These are phyloP conservation scores for Starmerella floris DNA, from an alignment of 805 yeast species.

Conservation along the genomic window DNA sequence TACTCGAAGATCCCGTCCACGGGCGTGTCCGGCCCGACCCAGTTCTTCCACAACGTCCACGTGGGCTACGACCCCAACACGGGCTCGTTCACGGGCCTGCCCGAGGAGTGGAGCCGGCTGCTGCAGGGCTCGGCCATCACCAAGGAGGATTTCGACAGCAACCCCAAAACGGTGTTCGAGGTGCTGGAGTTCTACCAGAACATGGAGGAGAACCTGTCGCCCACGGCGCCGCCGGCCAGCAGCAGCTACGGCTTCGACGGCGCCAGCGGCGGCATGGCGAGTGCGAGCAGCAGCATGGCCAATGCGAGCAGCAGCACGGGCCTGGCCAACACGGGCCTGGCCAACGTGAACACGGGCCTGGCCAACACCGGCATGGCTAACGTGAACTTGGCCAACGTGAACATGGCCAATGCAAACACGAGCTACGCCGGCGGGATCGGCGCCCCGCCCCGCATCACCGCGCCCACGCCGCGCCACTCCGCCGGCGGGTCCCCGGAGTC, in stretches of 20 bases:
- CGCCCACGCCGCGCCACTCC: constrained; percentile 1
- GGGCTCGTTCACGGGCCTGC: constrained; percentile 84
- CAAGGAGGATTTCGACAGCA: constrained; percentile 71
- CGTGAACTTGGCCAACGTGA: neutral
- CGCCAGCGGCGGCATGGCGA: neutral
- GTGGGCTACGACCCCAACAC: constrained; percentile 77
- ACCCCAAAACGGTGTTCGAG: constrained; percentile 89
- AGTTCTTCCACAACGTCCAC: constrained; percentile 89
- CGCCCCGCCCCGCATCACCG: constrained; percentile 5
- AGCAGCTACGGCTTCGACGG: no score
- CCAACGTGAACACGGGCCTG: neutral
- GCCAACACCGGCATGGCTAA: no score
- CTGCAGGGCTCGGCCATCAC: constrained; percentile 79
- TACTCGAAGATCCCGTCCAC: constrained; percentile 32
- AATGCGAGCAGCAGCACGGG: neutral
- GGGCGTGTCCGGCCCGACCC: constrained; percentile 78
- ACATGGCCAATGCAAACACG: neutral
- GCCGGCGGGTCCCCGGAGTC: neutral
- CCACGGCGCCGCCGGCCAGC: neutral
- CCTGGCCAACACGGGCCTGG: neutral
- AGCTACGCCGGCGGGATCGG: neutral
- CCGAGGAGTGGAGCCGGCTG: constrained; percentile 81
- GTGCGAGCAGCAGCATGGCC: neutral
- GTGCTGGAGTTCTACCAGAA: constrained; percentile 62
- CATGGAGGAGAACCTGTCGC: constrained; percentile 18